Conservation (phyloP, 2,329 filamentous ascomycete genomes). For the Corynespora cassiicola region DNA sequence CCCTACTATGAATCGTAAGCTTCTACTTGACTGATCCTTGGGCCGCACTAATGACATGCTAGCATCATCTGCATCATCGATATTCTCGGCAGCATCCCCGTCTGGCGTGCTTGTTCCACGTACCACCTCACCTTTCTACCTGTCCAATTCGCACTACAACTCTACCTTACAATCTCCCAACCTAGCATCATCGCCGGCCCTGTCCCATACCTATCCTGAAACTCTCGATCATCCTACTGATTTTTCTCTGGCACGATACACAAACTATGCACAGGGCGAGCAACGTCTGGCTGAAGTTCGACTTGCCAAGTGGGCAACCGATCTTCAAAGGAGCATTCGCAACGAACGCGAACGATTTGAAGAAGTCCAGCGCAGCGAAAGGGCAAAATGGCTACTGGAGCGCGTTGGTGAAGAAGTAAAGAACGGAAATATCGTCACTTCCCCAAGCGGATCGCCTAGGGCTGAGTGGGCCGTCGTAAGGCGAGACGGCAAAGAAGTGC, state of each 20-base stretch:
- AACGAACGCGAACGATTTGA: conserved; percentile 76
- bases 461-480: conserved; percentile 44
- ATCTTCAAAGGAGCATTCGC: conserved; percentile 77
- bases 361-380: conserved; percentile 63
- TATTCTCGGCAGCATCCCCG: conserved; percentile 42
- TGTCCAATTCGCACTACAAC: conserved; percentile 28
- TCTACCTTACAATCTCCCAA: conserved; percentile 43
- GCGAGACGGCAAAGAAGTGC: conserved; percentile 32
- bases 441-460: conserved; percentile 28
- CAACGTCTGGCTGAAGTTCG: conserved; percentile 71
- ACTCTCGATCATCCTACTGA: conserved; percentile 32
- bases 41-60: conserved; percentile 18
- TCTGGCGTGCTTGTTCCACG: conserved; percentile 48
- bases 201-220: conserved; percentile 33
- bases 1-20: conserved; percentile 31
- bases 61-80: conserved; percentile 43
- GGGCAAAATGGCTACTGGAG: conserved; percentile 73
- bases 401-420: conserved; percentile 71
- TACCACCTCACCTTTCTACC: conserved; percentile 39
- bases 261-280: conserved; percentile 60
- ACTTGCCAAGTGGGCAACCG: conserved; percentile 81
- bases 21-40: not conserved
- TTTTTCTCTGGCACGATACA: conserved; percentile 55
- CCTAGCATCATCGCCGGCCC: conserved; percentile 39
- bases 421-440: conserved; percentile 35